Evolutionary conservation across 225 moss, liverwort and hornwort species (phyloP).

Genomic region (Physcomitrellopsis africana): DNA sequence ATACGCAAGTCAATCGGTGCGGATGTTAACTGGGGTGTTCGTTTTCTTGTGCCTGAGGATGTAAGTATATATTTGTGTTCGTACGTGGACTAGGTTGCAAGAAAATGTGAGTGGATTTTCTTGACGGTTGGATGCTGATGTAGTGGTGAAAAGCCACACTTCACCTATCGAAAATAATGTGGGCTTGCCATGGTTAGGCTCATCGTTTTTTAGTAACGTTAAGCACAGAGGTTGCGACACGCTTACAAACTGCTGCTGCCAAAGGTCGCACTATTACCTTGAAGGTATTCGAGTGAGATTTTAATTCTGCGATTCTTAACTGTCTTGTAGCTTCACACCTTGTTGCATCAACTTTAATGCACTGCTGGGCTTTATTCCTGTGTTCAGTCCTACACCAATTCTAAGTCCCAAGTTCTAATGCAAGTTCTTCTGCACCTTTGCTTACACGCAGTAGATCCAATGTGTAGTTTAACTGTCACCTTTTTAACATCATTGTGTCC

Average conservation of each 20-base stretch:
- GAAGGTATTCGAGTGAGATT: constrained; percentile 56
- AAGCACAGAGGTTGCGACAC: constrained; percentile 82
- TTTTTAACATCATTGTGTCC: constrained; percentile 18
- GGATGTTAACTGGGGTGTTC: constrained; percentile 99
- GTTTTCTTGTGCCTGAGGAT: constrained; percentile 80
- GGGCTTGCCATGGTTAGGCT: constrained; percentile 58
- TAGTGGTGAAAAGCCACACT: constrained; percentile 12
- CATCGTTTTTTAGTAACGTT: constrained; percentile 82
- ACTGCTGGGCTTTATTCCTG: constrained; percentile 15
- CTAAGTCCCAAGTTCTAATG: background rate
- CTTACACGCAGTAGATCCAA: background rate
- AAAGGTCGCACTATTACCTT: constrained; percentile 89
- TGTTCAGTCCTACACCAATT: background rate
- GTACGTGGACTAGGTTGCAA: constrained; percentile 1
- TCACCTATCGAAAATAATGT: constrained; percentile 21
- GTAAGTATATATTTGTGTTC: constrained; percentile 55
- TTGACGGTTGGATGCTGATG: constrained; percentile 20
- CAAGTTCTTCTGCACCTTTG: background rate
- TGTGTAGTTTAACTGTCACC: background rate
- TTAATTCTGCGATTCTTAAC: background rate
- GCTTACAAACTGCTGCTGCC: constrained; percentile 71
- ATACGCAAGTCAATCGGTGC: constrained; percentile 99
- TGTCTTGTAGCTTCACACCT: constrained; percentile 17
- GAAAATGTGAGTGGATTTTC: background rate
- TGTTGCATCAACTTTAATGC: constrained; percentile 10